Evolutionary conservation across 768 basidiomycete genomes (phyloP).

Genomic region (Xerocomellus chrysenteron): DNA sequence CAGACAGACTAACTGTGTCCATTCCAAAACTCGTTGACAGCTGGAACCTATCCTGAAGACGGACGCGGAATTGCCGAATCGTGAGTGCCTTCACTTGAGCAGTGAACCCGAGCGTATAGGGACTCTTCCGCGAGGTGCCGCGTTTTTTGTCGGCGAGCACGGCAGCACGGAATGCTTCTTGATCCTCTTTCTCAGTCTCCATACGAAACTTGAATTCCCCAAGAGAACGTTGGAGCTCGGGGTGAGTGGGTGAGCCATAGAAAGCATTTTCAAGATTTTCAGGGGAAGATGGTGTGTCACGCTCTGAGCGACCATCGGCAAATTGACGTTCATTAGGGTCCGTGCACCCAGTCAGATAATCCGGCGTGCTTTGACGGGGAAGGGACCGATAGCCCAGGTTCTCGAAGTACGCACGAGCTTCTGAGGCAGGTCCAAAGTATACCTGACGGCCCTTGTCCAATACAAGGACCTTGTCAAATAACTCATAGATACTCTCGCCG

Average conservation of each 20-base stretch:
- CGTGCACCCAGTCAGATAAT: constrained; percentile 82
- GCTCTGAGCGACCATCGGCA: constrained; percentile 55
- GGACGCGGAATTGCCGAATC: constrained; percentile 69
- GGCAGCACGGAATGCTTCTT: constrained; percentile 74
- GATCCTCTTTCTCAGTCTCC: constrained; percentile 63
- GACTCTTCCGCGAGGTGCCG: constrained; percentile 73
- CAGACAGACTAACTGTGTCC: constrained; percentile 47
- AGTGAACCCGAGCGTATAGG: constrained; percentile 78
- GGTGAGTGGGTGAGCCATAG: constrained; percentile 45
- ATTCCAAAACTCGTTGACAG: constrained; percentile 68
- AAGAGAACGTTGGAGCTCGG: constrained; percentile 45
- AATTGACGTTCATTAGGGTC: constrained; percentile 86
- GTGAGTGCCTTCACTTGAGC: constrained; percentile 73
- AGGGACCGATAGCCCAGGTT: constrained; percentile 68
- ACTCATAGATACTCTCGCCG: constrained; percentile 70
- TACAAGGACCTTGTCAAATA: constrained; percentile 88
- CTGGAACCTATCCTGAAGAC: constrained; percentile 76
- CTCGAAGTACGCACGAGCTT: constrained; percentile 80
- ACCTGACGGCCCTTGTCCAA: constrained; percentile 80
- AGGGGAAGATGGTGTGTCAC: constrained; percentile 62
- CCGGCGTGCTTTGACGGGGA: constrained; percentile 81
- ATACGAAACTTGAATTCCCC: constrained; percentile 53
- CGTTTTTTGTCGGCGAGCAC: constrained; percentile 76
- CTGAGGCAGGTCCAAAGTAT: constrained; percentile 71
- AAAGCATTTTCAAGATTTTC: constrained; percentile 66